A percentile compares a stretch with the other conserved stretches of the same genome.
Conservation (phyloP, 768 basidiomycete species). For the Jaapia argillacea region DNA sequence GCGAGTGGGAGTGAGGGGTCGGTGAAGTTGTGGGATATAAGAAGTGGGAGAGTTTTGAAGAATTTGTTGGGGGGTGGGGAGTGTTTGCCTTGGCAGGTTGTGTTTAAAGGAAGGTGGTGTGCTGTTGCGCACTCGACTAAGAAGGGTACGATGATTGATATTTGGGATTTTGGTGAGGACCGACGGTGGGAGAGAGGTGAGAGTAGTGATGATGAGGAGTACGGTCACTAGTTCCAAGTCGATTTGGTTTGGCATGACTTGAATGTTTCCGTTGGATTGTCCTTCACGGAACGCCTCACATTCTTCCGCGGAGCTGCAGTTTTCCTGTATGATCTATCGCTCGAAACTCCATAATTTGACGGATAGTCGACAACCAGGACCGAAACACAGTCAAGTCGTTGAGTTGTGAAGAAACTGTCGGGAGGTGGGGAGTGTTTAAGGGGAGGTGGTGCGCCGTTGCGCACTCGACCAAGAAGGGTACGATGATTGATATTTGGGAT, state of each 20-base stretch:
- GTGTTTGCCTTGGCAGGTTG: constrained; percentile 97
- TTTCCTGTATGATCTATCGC: too few species aligned
- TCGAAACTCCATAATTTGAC: too few species aligned
- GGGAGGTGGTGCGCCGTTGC: constrained; percentile 93
- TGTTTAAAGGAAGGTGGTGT: constrained; percentile 89
- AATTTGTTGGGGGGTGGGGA: constrained; percentile 87
- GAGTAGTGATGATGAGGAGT: constrained; percentile 47
- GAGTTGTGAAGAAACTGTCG: constrained; percentile 83
- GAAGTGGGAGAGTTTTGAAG: constrained; percentile 75
- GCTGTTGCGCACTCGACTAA: constrained; percentile 86
- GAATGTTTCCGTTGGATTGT: constrained; percentile 53
- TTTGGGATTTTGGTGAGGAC: constrained; percentile 82
- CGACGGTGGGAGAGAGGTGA: constrained; percentile 68
- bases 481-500: constrained; percentile 86
- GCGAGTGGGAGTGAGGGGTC: constrained; percentile 92
- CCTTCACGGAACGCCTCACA: constrained; percentile 92
- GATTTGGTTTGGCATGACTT: constrained; percentile 71
- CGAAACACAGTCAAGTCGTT: constrained; percentile 82
- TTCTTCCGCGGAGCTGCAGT: too few species aligned
- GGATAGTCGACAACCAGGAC: constrained; percentile 94
- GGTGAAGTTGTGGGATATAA: constrained; percentile 96
- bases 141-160: constrained; percentile 71
- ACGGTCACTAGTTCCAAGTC: too few species aligned
- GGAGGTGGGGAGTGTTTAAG: constrained; percentile 97
- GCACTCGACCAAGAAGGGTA: constrained; percentile 67